Base-by-base conservation (phyloP, 768 basidiomycete genomes). In the Lactarius quietus region DNA sequence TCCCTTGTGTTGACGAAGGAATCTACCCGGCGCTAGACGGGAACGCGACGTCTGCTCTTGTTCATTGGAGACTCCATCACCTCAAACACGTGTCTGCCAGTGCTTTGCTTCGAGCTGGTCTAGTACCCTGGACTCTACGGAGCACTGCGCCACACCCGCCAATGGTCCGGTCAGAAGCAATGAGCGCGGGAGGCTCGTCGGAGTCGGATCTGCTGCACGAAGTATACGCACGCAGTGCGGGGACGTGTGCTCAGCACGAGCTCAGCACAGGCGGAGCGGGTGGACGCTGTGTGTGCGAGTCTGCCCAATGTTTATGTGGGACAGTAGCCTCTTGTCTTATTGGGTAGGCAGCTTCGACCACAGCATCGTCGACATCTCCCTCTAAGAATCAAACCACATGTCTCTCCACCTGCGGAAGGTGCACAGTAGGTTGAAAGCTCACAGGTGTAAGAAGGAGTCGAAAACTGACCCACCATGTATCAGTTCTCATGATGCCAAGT, bases 361-460 rank as follows among this genome's bases (percentile, higher is more conserved):
- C 31, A 59, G 17, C 38, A 51, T 62, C 9, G 62, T 60, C 20
- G 65, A 58, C 56, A 41, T 62, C 48, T 66, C 65, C 12, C 57
- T 61, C 26, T 57, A 59, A 28, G 59, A 59, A 20, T 57, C 59
- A n/a, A n/a, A n/a, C n/a, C n/a, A n/a, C n/a, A n/a, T n/a, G n/a
- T n/a, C 51, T 38, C 64, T 59, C 18, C 59, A 61, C 20, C 53
- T 59, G 20, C 56, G 64, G 55, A 65, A 65, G 55, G 61, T 61
- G 23, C 57, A 65, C 35, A 57, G 62, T 18, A 38, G 48, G 18
- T 31, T 10, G 48, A 38, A 33, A 33, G 8, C 33, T 33, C 33
- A 8, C 4, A 33, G 4, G 33, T 4, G 8, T 3, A 33, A 33
- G 33, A 61, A 26, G 39, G 63, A 29, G 6, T 15, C 5, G 23